Percentiles rank a stretch among this genome's conserved stretches.
Conservation (phyloP, 306 rosid genomes). For the Elaeagnus macrophylla region DNA sequence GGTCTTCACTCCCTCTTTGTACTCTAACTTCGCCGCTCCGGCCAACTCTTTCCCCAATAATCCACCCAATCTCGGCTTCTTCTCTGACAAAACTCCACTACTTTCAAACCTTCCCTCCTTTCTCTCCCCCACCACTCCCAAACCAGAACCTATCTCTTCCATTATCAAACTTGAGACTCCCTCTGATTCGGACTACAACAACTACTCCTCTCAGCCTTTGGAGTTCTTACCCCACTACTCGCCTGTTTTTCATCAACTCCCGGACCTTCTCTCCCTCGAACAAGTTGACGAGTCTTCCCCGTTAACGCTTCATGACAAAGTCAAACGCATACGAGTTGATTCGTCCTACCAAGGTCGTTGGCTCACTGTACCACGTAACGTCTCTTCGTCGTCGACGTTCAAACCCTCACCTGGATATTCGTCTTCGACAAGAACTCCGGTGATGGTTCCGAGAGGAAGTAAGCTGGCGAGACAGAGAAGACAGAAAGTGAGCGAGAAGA, state of each 20-base stretch:
- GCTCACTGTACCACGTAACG: background rate
- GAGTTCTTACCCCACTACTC: slow-evolving; percentile 18
- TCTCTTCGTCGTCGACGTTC: background rate
- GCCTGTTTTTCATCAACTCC: slow-evolving; percentile 31
- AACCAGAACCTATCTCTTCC: background rate
- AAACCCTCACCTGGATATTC: background rate
- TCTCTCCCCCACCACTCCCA: background rate
- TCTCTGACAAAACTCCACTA: background rate
- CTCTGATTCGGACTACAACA: too few relatives aligned
- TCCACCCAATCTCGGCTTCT: too few relatives aligned
- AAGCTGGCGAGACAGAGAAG: slow-evolving; percentile 48
- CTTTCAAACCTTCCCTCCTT: slow-evolving; percentile 21
- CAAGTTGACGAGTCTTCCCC: background rate
- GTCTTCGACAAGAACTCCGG: background rate
- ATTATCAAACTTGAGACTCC: too few relatives aligned
- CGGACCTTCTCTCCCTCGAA: slow-evolving; percentile 38
- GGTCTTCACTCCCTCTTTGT: too few relatives aligned
- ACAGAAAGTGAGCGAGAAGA: slow-evolving; percentile 73
- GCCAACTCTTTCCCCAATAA: too few relatives aligned
- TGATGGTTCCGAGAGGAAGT: slow-evolving; percentile 14
- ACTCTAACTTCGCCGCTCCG: too few relatives aligned
- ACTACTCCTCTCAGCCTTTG: slow-evolving; percentile 5
- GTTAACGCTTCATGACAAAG: slow-evolving; percentile 5
- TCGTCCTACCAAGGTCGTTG: background rate
- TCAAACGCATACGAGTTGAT: slow-evolving; percentile 27